These are phyloP conservation scores for Echium plantagineum DNA, from an alignment of 257 asterid genomes.

Conservation along the genomic window DNA sequence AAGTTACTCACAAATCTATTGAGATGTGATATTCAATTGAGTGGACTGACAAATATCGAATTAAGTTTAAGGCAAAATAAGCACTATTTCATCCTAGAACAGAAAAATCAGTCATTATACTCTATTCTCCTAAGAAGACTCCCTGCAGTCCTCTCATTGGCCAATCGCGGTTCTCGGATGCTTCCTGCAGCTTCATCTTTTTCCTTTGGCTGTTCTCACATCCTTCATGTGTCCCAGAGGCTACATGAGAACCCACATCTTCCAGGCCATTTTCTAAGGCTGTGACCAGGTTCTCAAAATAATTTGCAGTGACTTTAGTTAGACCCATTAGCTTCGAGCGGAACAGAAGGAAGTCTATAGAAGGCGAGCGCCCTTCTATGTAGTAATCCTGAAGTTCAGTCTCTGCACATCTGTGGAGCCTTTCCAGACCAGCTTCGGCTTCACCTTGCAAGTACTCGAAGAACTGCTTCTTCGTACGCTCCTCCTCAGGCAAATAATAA, in stretches of 20 bases:
- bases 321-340: background rate
- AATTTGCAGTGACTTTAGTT: background rate
- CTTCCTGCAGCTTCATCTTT: background rate
- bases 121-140: background rate
- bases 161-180: background rate
- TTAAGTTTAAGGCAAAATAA: too few species aligned
- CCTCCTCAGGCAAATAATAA: slow-evolving; percentile 12
- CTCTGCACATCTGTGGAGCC: slow-evolving; percentile 33
- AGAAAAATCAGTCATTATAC: background rate
- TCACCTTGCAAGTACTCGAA: slow-evolving; percentile 27
- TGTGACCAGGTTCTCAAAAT: slow-evolving; percentile 2
- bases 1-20: background rate
- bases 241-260: background rate
- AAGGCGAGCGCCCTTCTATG: background rate
- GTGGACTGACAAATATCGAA: background rate
- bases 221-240: background rate
- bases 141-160: background rate
- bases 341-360: background rate
- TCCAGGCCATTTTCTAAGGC: background rate
- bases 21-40: background rate
- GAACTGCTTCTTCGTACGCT: slow-evolving; percentile 3
- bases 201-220: background rate
- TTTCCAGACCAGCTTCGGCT: slow-evolving; percentile 28
- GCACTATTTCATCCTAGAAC: background rate
- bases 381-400: slow-evolving; percentile 10